Base-by-base conservation (phyloP, 129 eudicot genomes). In the Kitagawia praeruptora region DNA sequence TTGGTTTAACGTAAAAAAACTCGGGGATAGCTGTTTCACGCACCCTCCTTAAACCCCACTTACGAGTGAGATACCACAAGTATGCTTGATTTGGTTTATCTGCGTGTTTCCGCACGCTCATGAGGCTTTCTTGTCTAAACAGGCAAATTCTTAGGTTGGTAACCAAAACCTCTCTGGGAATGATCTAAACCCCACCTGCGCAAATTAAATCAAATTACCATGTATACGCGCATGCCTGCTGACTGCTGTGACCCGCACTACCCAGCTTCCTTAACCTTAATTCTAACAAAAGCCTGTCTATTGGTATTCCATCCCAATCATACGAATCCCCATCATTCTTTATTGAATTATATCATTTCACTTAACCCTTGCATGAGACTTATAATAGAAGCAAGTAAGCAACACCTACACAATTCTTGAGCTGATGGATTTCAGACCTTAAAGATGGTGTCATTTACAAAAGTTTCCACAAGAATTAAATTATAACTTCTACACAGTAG, bases 301-400 rank as follows among this genome's bases (percentile, higher is more conserved):
- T 61, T 61, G 83, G 79, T 81, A 61, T 46, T 19, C 64, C 49
- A 78, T 81, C 79, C 38, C 63, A 34, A 58, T 81, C 83, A 71
- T 2, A 40, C 3, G 23, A 27, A 13, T 37, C 23, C n/a, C 31
- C 34, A n/a, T 61, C 69, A 61, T 25, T 3, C 14, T 23, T 14
- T 58, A n/a, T 58, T n/a, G 34, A 58, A 58, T n/a, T n/a, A 58
- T n/a, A n/a, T 61, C 16, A 23, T 54, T 61, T 61, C 27, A 25
- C 69, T n/a, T 61, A n/a, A 61, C 69, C 69, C 15, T 61, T n/a
- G 69, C 34, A n/a, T 9, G 69, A 61, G 69, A 61, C 34, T 61
- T 61, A 0, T 61, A 10, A 61, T 61, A 25, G 37, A 61, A 61
- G 69, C 69, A 61, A 61, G 25, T 15, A 25, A 61, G 69, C 69